A percentile compares a stretch with the other conserved stretches of the same genome.
phyloP scores from a whole-genome alignment of 768 basidiomycete species.

The Mycena capillaripes region DNA sequence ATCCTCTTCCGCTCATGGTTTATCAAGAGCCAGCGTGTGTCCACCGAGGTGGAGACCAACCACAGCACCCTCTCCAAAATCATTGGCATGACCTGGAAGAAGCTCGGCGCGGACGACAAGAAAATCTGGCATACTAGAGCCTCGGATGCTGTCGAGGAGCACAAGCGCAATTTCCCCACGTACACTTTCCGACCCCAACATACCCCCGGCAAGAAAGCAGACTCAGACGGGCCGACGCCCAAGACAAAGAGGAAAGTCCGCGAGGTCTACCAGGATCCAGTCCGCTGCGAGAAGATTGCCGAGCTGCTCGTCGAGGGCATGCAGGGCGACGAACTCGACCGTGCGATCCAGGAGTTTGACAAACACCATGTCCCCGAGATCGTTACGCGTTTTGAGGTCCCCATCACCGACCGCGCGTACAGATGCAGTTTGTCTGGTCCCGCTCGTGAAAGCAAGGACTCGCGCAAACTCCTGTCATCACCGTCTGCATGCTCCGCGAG shows the following conservation, averaged over 20 bases:
- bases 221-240: conserved; percentile 41
- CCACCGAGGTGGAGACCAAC: conserved; percentile 70
- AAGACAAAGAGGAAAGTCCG: conserved; percentile 66
- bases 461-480: conserved; percentile 51
- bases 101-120: conserved; percentile 67
- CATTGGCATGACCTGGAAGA: conserved; percentile 74
- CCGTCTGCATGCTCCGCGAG: conserved; percentile 24
- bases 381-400: conserved; percentile 79
- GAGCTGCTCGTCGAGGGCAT: conserved; percentile 70
- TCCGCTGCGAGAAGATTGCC: conserved; percentile 77
- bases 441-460: conserved; percentile 55
- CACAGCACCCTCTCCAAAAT: conserved; percentile 75
- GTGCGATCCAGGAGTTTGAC: conserved; percentile 69
- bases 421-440: conserved; percentile 78
- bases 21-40: conserved; percentile 70
- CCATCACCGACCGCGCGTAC: conserved; percentile 78
- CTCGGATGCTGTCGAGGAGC: conserved; percentile 78
- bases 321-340: conserved; percentile 69
- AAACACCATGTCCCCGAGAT: conserved; percentile 68
- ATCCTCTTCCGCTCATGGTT: conserved; percentile 74
- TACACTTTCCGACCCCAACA: conserved; percentile 82
- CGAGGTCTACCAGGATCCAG: conserved; percentile 74
- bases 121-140: conserved; percentile 83
- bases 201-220: conserved; percentile 54
- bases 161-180: conserved; percentile 81